Percentiles rank a stretch among this genome's conserved stretches.
These are phyloP conservation scores for Globisporangium uncinulatum DNA, from an alignment of 352 stramenopile species.

Conservation along the genomic window DNA sequence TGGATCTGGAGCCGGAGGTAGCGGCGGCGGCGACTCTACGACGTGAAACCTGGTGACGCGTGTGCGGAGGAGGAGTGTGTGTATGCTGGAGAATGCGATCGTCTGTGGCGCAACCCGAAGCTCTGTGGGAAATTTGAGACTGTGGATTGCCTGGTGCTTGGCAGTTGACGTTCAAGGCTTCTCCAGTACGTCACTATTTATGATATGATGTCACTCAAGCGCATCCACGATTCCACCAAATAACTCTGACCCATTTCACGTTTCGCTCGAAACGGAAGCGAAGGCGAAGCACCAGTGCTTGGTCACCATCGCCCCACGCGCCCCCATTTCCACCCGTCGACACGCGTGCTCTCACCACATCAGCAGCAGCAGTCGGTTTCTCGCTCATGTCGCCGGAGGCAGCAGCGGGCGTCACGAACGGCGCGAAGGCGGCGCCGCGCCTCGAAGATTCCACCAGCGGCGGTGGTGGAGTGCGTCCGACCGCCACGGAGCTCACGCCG, in stretches of 20 bases:
- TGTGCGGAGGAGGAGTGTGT: not conserved
- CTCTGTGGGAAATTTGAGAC: no score
- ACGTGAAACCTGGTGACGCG: conserved; percentile 7
- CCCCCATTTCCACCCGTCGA: not conserved
- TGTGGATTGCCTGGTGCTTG: no score
- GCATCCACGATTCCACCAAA: not conserved
- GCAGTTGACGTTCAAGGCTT: not conserved
- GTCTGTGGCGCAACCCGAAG: no score
- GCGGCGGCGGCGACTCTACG: not conserved
- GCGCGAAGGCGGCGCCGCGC: not conserved
- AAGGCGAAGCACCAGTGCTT: no score
- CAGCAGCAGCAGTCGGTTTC: not conserved
- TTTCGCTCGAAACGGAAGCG: no score
- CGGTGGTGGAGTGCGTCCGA: not conserved
- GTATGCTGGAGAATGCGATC: not conserved
- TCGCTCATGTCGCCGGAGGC: not conserved
- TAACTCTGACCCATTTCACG: not conserved
- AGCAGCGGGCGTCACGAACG: not conserved
- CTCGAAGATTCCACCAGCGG: not conserved
- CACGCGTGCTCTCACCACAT: not conserved
- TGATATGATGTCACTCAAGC: conserved; percentile 2
- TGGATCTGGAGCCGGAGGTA: conserved; percentile 27
- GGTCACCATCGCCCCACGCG: no score
- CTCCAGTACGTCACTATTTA: not conserved
- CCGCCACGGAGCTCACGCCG: conserved; percentile 38